Evolutionary conservation across 768 basidiomycete genomes (phyloP).

Genomic region (Rubroboletus satanas): DNA sequence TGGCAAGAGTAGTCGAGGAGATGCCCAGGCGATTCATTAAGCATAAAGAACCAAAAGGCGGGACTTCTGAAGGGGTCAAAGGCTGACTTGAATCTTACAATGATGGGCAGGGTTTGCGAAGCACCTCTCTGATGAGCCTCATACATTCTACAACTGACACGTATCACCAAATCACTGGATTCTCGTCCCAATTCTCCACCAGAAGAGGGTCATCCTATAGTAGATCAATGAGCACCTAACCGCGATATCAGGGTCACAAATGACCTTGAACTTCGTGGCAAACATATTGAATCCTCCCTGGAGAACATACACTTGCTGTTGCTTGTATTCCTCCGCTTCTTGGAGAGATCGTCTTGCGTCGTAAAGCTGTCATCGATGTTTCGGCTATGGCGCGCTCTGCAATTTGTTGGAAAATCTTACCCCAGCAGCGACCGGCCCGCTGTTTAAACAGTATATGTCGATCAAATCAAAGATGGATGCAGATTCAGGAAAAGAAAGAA

Average conservation of each 20-base stretch:
- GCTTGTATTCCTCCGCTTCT: slow-evolving; percentile 38
- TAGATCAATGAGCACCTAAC: slow-evolving; percentile 1
- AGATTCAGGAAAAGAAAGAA: not conserved
- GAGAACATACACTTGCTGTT: slow-evolving; percentile 62
- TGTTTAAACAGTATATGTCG: slow-evolving; percentile 24
- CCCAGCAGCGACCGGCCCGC: slow-evolving; percentile 75
- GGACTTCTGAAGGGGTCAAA: slow-evolving; percentile 8
- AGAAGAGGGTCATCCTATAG: slow-evolving; percentile 59
- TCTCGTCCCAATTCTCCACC: slow-evolving; percentile 72
- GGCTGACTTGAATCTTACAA: not conserved
- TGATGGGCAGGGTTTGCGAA: not conserved
- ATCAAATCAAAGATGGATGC: slow-evolving; percentile 2
- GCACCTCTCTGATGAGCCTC: not conserved
- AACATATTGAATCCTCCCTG: slow-evolving; percentile 71
- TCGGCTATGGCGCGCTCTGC: slow-evolving; percentile 1
- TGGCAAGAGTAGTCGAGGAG: slow-evolving; percentile 56
- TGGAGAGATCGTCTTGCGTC: slow-evolving; percentile 54
- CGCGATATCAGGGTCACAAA: not conserved
- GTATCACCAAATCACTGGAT: slow-evolving; percentile 49
- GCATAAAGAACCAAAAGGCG: slow-evolving; percentile 34
- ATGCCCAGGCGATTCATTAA: slow-evolving; percentile 56
- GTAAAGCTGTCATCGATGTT: slow-evolving; percentile 48
- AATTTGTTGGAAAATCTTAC: slow-evolving; percentile 37
- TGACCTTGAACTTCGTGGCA: slow-evolving; percentile 64
- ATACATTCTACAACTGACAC: slow-evolving; percentile 8